These are phyloP conservation scores for Ceratocystis papillata DNA, from an alignment of 2,329 filamentous ascomycete genomes.

Conservation along the genomic window DNA sequence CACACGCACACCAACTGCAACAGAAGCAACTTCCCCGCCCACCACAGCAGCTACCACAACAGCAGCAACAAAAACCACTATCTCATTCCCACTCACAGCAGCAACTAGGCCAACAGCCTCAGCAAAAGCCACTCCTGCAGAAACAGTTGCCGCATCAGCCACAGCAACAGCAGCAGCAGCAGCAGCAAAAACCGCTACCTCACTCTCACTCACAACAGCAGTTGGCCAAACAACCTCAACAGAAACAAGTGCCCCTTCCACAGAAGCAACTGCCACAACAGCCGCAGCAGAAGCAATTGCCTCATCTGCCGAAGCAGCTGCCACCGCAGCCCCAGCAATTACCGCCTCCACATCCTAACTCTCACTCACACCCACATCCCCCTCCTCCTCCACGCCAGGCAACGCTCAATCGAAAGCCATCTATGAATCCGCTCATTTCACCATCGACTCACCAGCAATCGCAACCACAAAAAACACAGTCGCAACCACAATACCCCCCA, in stretches of 20 bases:
- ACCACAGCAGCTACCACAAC: conserved; percentile 15
- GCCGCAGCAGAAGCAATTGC: conserved; percentile 11
- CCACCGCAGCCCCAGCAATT: conserved; percentile 11
- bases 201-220: background rate
- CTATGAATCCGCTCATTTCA: conserved; percentile 12
- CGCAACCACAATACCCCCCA: conserved; percentile 13
- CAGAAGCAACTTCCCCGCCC: conserved; percentile 7
- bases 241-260: background rate
- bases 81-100: background rate
- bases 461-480: conserved; percentile 16
- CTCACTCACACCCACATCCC: background rate
- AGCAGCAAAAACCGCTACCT: conserved; percentile 4
- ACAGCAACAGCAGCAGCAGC: conserved; percentile 17
- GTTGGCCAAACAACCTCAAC: conserved; percentile 2
- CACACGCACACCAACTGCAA: background rate
- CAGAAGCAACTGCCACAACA: background rate
- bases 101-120: conserved; percentile 13
- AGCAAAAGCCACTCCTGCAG: background rate
- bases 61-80: background rate
- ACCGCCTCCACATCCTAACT: background rate
- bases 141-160: background rate
- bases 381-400: background rate
- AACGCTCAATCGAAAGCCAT: conserved; percentile 9
- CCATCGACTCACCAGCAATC: conserved; percentile 12
- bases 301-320: background rate